Conservation (phyloP, 2,329 filamentous ascomycete genomes). For the Penicillium expansum region DNA sequence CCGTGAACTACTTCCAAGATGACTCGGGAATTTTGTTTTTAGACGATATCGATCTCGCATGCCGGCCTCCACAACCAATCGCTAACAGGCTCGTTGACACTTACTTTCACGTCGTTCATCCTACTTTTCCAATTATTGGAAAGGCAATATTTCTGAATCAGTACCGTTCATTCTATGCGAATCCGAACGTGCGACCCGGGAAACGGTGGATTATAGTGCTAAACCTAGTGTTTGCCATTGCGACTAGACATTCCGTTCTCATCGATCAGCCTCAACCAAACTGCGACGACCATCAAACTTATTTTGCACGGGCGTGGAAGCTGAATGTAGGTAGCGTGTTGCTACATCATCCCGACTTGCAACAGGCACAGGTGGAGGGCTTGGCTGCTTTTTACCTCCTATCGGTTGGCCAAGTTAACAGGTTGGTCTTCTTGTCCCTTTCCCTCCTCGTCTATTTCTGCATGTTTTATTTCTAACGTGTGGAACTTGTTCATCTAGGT, state of each 20-base stretch:
- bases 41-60: slow-evolving; percentile 37
- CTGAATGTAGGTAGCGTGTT: slow-evolving; percentile 38
- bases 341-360: slow-evolving; percentile 42
- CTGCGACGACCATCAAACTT: slow-evolving; percentile 38
- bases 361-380: slow-evolving; percentile 45
- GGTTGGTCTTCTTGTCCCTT: slow-evolving; percentile 25
- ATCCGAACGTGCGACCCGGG: slow-evolving; percentile 34
- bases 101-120: slow-evolving; percentile 42
- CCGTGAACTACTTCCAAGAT: slow-evolving; percentile 41
- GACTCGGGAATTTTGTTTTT: slow-evolving; percentile 36
- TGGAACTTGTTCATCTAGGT: slow-evolving; percentile 25
- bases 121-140: slow-evolving; percentile 44
- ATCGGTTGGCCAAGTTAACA: slow-evolving; percentile 43
- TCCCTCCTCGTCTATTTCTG: too few species aligned
- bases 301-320: slow-evolving; percentile 45
- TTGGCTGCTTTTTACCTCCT: slow-evolving; percentile 43
- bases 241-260: slow-evolving; percentile 36
- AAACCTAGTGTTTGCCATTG: slow-evolving; percentile 47
- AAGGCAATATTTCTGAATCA: slow-evolving; percentile 40
- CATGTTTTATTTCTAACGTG: not conserved
- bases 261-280: slow-evolving; percentile 27
- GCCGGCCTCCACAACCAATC: slow-evolving; percentile 36
- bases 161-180: slow-evolving; percentile 37
- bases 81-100: slow-evolving; percentile 41
- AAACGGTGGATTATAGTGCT: slow-evolving; percentile 44